These are phyloP conservation scores for Colletotrichum costaricense DNA, from an alignment of 2,329 filamentous ascomycete genomes.

Conservation along the genomic window DNA sequence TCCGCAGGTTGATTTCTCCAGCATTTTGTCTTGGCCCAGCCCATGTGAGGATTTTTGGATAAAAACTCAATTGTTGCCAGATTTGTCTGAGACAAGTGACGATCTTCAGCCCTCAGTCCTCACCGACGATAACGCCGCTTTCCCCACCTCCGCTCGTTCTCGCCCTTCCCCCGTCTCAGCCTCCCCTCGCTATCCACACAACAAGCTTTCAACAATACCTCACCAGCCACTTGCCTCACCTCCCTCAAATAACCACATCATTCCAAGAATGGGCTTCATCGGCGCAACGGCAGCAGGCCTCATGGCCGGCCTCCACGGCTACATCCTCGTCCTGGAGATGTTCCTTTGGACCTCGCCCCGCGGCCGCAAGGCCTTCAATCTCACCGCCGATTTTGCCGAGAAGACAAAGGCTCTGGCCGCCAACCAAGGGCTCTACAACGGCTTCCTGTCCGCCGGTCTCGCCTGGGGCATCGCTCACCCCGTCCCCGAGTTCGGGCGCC, in stretches of 20 bases:
- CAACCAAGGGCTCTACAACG: slow-evolving; percentile 66
- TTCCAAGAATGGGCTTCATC: slow-evolving; percentile 46
- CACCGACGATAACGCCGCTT: background rate
- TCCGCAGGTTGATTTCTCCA: slow-evolving; percentile 9
- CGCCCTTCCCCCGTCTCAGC: background rate
- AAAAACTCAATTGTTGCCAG: background rate
- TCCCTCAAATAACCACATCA: background rate
- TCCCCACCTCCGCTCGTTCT: background rate
- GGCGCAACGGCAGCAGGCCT: slow-evolving; percentile 48
- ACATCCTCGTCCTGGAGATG: slow-evolving; percentile 62
- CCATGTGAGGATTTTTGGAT: background rate
- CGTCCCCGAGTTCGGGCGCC: slow-evolving; percentile 50
- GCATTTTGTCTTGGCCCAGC: background rate
- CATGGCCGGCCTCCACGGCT: slow-evolving; percentile 56
- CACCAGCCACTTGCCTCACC: background rate
- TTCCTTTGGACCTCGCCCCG: slow-evolving; percentile 60
- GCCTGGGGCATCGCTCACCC: slow-evolving; percentile 60
- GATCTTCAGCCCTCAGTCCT: background rate
- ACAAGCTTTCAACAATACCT: background rate
- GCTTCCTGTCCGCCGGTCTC: slow-evolving; percentile 62
- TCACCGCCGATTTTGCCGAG: slow-evolving; percentile 57
- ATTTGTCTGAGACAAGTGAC: slow-evolving; percentile 1
- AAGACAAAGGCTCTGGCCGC: slow-evolving; percentile 57
- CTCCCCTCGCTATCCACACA: background rate
- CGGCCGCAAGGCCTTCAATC: slow-evolving; percentile 56